Percentiles rank a stretch among this genome's conserved stretches.
phyloP scores from a whole-genome alignment of 768 basidiomycete species.

The Tylopilus plumbeoviolaceoides region DNA sequence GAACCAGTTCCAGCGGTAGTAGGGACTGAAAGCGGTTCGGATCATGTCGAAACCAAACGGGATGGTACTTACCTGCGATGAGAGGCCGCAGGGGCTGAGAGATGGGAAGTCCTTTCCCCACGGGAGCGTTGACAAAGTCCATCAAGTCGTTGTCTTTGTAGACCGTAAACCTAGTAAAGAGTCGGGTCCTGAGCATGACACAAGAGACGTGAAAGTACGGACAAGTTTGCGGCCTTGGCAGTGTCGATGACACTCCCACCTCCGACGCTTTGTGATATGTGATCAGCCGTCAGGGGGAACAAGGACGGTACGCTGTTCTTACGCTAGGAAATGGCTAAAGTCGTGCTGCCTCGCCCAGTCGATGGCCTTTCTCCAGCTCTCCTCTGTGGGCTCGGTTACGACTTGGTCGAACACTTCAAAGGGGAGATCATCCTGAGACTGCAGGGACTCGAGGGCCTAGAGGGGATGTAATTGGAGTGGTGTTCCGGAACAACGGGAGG shows the following conservation, averaged over 20 bases:
- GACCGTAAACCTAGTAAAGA: constrained; percentile 62
- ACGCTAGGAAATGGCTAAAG: constrained; percentile 93
- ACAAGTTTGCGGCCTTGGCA: constrained; percentile 92
- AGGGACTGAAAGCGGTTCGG: constrained; percentile 40
- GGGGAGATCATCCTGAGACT: constrained; percentile 67
- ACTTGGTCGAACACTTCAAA: constrained; percentile 82
- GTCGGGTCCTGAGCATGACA: background rate
- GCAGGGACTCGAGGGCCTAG: constrained; percentile 76
- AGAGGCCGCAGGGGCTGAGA: constrained; percentile 70
- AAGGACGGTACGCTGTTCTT: constrained; percentile 25
- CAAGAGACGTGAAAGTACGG: constrained; percentile 18
- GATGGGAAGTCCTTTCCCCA: constrained; percentile 90
- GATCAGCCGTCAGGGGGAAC: background rate
- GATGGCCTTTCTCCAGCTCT: constrained; percentile 85
- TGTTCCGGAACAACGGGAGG: background rate
- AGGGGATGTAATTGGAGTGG: background rate
- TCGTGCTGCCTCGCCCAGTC: constrained; percentile 81
- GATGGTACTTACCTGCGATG: constrained; percentile 59
- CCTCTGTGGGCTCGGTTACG: constrained; percentile 89
- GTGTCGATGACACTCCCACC: constrained; percentile 97
- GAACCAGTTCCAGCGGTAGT: constrained; percentile 88
- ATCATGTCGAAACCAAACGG: background rate
- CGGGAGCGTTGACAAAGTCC: constrained; percentile 96
- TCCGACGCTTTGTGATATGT: constrained; percentile 56
- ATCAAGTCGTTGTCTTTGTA: constrained; percentile 91